Evolutionary conservation across 2,329 filamentous ascomycete species (phyloP), one percentile per base, ranked within the genome.

Genomic region (Proliferodiscus dingleyae): DNA sequence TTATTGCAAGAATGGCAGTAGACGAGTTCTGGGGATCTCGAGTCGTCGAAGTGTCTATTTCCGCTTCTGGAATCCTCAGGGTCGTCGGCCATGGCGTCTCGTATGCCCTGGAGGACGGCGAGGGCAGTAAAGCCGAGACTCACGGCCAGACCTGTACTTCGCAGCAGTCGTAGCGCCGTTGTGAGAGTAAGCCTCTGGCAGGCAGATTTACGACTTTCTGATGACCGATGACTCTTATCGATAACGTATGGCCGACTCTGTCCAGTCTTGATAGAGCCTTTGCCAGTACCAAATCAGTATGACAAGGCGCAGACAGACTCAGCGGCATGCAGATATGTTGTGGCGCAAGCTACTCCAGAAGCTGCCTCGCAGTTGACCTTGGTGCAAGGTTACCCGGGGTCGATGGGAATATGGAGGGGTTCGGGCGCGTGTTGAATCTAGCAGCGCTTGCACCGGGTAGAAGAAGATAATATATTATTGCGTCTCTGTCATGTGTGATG

Each of bases 1-100:
- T 85, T 70, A 42, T 76, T 65, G 69, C 93, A 97, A 49, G 75
- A 70, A 67, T 97, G 89, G 67, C 93, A 98, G 66, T 78, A 94
- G 44, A 96, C 83, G 53, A 91, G 79, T 62, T 95, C 87, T 52
- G 80, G 73, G 51, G 68, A 68, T 4, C 64, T 59, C 18, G 65
- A 68, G 52, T 73, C 72, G 61, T 78, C 74, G 46, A 81, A 71
- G 57, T 72, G 74, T 34, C 57, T 45, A 28, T 43, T 45, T 61
- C 50, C 38, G 11, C 21, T 38, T 18, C 47, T 37, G 21, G 32
- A 36, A 21, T 11, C 36, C 24, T 41, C 33, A 24, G 45, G 45
- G 51, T 57, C 52, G 37, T 62, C 50, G 60, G 65, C 60, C 61
- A 64, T 63, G 61, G 53, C 64, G 66, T 63, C 61, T 66, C 71